These are phyloP conservation scores for Zoysia japonica DNA, from an alignment of 176 grass and related monocot species.

Conservation along the genomic window DNA sequence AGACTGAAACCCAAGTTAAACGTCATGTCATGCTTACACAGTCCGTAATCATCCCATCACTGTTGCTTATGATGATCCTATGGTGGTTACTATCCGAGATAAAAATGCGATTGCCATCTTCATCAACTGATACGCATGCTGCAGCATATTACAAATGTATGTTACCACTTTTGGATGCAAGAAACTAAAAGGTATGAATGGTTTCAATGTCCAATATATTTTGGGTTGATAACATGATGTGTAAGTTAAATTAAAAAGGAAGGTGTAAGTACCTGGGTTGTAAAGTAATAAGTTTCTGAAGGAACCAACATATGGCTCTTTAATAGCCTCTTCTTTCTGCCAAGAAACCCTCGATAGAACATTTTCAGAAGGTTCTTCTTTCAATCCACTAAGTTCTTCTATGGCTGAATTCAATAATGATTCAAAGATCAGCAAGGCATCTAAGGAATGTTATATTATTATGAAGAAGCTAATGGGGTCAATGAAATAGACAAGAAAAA, in stretches of 20 bases:
- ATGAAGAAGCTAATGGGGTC: not conserved
- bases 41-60: slow-evolving; percentile 71
- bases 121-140: slow-evolving; percentile 80
- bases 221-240: slow-evolving; percentile 25
- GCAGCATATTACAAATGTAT: slow-evolving; percentile 33
- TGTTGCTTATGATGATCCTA: slow-evolving; percentile 74
- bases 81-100: slow-evolving; percentile 87
- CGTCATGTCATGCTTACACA: slow-evolving; percentile 57
- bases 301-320: slow-evolving; percentile 64
- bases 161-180: slow-evolving; percentile 26
- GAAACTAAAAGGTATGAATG: slow-evolving; percentile 10
- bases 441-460: slow-evolving; percentile 16
- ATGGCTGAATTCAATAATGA: slow-evolving; percentile 52
- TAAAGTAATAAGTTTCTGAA: slow-evolving; percentile 66
- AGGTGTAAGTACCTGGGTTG: slow-evolving; percentile 56
- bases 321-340: slow-evolving; percentile 49
- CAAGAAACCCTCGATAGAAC: slow-evolving; percentile 45
- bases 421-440: not conserved
- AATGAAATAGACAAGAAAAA: slow-evolving; percentile 16
- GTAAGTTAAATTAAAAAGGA: slow-evolving; percentile 22
- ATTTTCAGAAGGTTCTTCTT: slow-evolving; percentile 33
- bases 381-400: slow-evolving; percentile 30
- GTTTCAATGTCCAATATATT: slow-evolving; percentile 12
- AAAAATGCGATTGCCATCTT: slow-evolving; percentile 79
- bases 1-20: slow-evolving; percentile 33